Base-by-base conservation (phyloP, 768 basidiomycete species). In the Mycena albidolilacea region DNA sequence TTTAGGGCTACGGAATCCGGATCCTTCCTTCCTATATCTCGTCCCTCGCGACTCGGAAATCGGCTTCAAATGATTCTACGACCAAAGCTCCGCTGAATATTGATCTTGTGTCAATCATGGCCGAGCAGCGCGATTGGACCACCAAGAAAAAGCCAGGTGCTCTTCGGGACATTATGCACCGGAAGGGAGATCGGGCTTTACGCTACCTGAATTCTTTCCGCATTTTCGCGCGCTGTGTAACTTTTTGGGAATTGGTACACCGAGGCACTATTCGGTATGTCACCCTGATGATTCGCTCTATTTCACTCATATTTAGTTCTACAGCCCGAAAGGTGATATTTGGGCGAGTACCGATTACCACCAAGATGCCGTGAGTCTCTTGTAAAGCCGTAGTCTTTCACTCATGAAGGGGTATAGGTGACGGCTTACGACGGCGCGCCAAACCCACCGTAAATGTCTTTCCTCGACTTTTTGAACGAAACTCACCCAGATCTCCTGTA, bases 1-100 rank as follows among this genome's bases (percentile, higher is more conserved):
- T 48, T 15, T 17, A 72, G 70, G 70, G 70, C 61, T 68, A 72
- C 39, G 61, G 71, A 2, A 72, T 67, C 44, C 48, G 71, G 11
- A 48, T 72, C 15, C 61, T 68, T 17, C 71, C 65, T 7, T 62
- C 65, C 19, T 72, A 71, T 14, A 21, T 71, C 19, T 54, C 64
- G 5, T 71, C 70, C 10, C 64, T 71, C 43, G 17, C 37, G 5
- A 38, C 41, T 23, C 10, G 58, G 17, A 37, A 30, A 30, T 30
- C 30, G 30, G 30, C 11, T 48, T 48, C 46, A 48, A 12, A 60
- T 48, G 5, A 14, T 7, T n/a, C 50, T 14, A 14, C 30, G 4
- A 14, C 30, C 30, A 8, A 23, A 38, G 30, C 30, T 3, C 41
- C 19, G 12, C 6, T 1, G 15, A 17, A 11, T 43, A 44, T 48